These are phyloP conservation scores for Mortierella sp. DNA, from an alignment of 371 early-diverging fungal genomes.

Conservation along the genomic window DNA sequence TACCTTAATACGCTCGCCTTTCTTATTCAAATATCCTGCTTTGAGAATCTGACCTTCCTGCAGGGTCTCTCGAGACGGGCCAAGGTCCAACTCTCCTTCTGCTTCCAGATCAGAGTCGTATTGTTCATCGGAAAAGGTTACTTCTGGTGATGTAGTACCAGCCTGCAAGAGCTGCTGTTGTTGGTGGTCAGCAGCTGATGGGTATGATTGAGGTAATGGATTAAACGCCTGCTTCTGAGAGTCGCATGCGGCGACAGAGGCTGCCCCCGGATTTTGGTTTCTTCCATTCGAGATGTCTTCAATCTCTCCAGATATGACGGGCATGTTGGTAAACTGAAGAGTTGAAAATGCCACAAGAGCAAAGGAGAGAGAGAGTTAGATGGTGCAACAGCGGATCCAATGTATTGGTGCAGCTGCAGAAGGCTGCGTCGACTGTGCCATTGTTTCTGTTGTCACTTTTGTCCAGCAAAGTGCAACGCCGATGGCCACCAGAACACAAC, in stretches of 20 bases:
- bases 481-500: constrained; percentile 10
- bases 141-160: constrained; percentile 43
- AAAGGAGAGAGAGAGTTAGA: neutral
- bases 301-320: constrained; percentile 12
- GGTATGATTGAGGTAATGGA: constrained; percentile 10
- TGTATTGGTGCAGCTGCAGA: neutral
- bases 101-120: constrained; percentile 66
- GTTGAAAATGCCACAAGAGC: neutral
- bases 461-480: neutral
- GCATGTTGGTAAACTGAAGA: constrained; percentile 9
- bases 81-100: constrained; percentile 61
- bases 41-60: constrained; percentile 76
- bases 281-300: constrained; percentile 5
- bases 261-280: neutral
- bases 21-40: constrained; percentile 80
- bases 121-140: constrained; percentile 58
- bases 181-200: constrained; percentile 2
- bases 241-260: neutral
- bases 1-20: constrained; percentile 71
- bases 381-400: constrained; percentile 7
- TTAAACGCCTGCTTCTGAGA: constrained; percentile 8
- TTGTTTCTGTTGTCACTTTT: neutral
- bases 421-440: neutral
- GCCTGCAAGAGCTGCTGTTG: constrained; percentile 22
- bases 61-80: constrained; percentile 65